These are phyloP conservation scores for Butyriboletus loyo DNA, from an alignment of 768 basidiomycete genomes.

Conservation along the genomic window DNA sequence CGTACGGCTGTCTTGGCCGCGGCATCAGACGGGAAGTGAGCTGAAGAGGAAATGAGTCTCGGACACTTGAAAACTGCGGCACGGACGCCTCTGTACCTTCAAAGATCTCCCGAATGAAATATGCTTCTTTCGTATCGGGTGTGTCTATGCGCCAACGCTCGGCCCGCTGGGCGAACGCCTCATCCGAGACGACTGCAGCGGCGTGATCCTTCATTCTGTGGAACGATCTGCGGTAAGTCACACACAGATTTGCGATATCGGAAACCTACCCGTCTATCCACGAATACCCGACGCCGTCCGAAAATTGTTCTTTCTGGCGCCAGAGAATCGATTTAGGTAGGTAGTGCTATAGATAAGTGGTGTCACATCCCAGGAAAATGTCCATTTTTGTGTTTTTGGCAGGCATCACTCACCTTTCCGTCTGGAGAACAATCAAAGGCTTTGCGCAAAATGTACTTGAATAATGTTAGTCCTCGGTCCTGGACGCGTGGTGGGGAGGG, in stretches of 20 bases:
- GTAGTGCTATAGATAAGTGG: constrained; percentile 59
- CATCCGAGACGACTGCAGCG: constrained; percentile 71
- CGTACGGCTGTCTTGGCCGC: constrained; percentile 91
- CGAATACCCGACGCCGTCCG: constrained; percentile 96
- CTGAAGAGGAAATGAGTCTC: constrained; percentile 34
- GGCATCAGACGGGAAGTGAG: constrained; percentile 77
- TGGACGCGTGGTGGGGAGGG: not conserved
- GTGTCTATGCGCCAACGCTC: constrained; percentile 77
- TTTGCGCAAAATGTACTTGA: constrained; percentile 89
- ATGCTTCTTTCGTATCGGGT: constrained; percentile 97
- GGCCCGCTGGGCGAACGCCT: constrained; percentile 65
- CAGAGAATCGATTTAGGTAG: constrained; percentile 92
- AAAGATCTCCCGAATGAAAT: constrained; percentile 88
- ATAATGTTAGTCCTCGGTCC: constrained; percentile 10
- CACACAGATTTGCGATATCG: not conserved
- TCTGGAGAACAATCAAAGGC: constrained; percentile 88
- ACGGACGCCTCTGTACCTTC: constrained; percentile 49
- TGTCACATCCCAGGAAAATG: not conserved
- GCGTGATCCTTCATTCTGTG: constrained; percentile 88
- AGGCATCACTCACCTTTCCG: constrained; percentile 51
- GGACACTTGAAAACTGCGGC: not conserved
- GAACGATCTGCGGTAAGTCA: not conserved
- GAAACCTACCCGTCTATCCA: constrained; percentile 90
- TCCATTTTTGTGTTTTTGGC: not conserved
- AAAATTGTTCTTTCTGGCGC: constrained; percentile 99